phyloP scores from a whole-genome alignment of 352 stramenopile species.

The Thalassiosira delicatula region DNA sequence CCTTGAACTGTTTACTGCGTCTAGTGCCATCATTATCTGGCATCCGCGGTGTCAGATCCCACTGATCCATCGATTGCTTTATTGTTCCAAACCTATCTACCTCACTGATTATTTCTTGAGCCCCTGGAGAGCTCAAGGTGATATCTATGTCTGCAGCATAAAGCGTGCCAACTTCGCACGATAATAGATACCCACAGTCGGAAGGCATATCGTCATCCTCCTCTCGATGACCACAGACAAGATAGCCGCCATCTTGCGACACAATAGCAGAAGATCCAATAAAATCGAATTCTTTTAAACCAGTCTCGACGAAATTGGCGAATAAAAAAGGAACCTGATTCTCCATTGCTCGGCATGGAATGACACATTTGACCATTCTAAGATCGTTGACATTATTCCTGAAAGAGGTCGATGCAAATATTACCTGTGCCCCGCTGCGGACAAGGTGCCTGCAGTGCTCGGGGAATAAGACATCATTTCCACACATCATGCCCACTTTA shows the following conservation, averaged over 20 bases:
- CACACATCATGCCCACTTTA: constrained; percentile 32
- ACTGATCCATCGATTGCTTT: constrained; percentile 21
- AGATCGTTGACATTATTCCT: constrained; percentile 9
- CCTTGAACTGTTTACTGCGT: too few relatives aligned
- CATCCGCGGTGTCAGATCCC: constrained; percentile 15
- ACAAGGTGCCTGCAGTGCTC: constrained; percentile 18
- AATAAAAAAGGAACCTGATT: constrained; percentile 22
- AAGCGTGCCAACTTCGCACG: constrained; percentile 6
- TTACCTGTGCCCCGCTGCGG: constrained; percentile 6
- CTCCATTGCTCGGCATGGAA: constrained; percentile 16
- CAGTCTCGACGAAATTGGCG: constrained; percentile 1
- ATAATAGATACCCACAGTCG: constrained; percentile 22
- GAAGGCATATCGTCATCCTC: constrained; percentile 29
- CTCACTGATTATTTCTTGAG: too few relatives aligned
- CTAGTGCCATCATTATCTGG: background rate
- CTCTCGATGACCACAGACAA: constrained; percentile 27
- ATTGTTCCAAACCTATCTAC: too few relatives aligned
- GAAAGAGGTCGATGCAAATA: constrained; percentile 20
- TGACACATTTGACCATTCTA: constrained; percentile 10
- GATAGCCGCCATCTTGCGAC: constrained; percentile 15
- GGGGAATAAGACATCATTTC: constrained; percentile 18
- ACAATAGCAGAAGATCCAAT: constrained; percentile 34
- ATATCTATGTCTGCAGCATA: constrained; percentile 26
- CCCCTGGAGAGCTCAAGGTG: too few relatives aligned
- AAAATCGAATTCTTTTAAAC: constrained; percentile 2